phyloP scores from a whole-genome alignment of 2,329 filamentous ascomycete genomes.

The Sphaceloma murrayae region DNA sequence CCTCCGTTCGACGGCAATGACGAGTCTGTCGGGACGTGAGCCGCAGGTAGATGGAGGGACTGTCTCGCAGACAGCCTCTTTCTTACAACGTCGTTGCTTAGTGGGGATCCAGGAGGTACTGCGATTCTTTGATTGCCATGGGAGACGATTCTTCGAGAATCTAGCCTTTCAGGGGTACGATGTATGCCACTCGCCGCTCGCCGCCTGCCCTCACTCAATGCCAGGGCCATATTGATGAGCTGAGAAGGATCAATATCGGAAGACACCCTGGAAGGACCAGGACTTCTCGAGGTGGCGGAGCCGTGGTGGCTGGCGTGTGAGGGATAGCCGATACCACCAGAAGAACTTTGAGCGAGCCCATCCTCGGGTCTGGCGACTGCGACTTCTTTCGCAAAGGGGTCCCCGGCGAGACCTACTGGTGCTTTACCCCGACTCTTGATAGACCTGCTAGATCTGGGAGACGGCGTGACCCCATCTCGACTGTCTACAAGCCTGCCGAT shows the following conservation, averaged over 20 bases:
- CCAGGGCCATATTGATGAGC: conserved; percentile 87
- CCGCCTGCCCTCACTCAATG: conserved; percentile 69
- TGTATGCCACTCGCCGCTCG: conserved; percentile 50
- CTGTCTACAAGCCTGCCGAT: background rate
- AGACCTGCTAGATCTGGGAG: conserved; percentile 7
- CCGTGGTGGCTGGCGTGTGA: conserved; percentile 4
- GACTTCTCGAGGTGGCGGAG: conserved; percentile 4
- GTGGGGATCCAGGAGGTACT: conserved; percentile 17
- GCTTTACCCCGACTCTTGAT: conserved; percentile 11
- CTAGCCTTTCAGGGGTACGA: conserved; percentile 30
- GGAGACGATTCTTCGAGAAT: conserved; percentile 16
- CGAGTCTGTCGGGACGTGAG: conserved; percentile 41
- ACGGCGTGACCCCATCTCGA: background rate
- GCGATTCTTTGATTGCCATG: conserved; percentile 14
- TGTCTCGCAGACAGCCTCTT: conserved; percentile 34
- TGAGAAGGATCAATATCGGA: conserved; percentile 60
- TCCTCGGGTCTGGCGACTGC: no score
- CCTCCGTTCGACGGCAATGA: no score
- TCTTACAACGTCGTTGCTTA: conserved; percentile 28
- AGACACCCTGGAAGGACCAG: conserved; percentile 1
- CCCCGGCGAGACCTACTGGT: background rate
- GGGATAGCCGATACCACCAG: no score
- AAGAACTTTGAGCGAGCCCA: background rate
- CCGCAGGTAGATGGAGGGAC: conserved; percentile 7
- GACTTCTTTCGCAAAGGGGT: no score